Percentiles rank a stretch among this genome's conserved stretches.
These are phyloP conservation scores for Paecilomyces niveus DNA, from an alignment of 2,329 filamentous ascomycete genomes.

Conservation along the genomic window DNA sequence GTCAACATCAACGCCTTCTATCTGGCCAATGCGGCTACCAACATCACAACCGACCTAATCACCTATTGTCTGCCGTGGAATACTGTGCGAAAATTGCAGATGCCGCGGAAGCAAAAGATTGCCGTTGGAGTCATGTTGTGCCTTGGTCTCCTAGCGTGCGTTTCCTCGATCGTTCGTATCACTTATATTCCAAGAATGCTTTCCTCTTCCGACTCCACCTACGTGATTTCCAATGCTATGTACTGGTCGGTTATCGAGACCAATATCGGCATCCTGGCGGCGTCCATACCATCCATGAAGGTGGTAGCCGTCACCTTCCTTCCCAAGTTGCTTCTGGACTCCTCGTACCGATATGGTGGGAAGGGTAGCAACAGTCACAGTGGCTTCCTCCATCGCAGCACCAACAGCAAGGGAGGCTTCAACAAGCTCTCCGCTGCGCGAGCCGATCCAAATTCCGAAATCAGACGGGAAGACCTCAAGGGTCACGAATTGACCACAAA, in stretches of 20 bases:
- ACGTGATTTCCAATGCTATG: constrained; percentile 35
- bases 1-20: constrained; percentile 45
- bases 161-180: constrained; percentile 36
- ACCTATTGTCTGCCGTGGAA: constrained; percentile 48
- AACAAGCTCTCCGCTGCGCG: not conserved
- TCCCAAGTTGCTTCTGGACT: constrained; percentile 25
- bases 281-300: constrained; percentile 37
- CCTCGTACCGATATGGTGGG: not conserved
- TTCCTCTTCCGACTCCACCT: constrained; percentile 26
- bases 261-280: constrained; percentile 36
- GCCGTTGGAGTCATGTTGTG: constrained; percentile 44
- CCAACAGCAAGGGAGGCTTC: not conserved
- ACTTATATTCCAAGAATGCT: constrained; percentile 38
- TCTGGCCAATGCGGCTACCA: constrained; percentile 50
- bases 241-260: constrained; percentile 40
- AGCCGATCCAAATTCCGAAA: not conserved
- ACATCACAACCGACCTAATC: constrained; percentile 53
- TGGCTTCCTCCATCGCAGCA: not conserved
- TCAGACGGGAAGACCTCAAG: not conserved
- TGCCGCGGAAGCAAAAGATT: constrained; percentile 42
- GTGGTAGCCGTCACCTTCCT: constrained; percentile 34
- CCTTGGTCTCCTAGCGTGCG: constrained; percentile 44
- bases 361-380: not conserved
- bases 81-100: constrained; percentile 39
- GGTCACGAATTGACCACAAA: not conserved